These are phyloP conservation scores for Myotisia sp. DNA, from an alignment of 2,329 filamentous ascomycete genomes.

Conservation along the genomic window DNA sequence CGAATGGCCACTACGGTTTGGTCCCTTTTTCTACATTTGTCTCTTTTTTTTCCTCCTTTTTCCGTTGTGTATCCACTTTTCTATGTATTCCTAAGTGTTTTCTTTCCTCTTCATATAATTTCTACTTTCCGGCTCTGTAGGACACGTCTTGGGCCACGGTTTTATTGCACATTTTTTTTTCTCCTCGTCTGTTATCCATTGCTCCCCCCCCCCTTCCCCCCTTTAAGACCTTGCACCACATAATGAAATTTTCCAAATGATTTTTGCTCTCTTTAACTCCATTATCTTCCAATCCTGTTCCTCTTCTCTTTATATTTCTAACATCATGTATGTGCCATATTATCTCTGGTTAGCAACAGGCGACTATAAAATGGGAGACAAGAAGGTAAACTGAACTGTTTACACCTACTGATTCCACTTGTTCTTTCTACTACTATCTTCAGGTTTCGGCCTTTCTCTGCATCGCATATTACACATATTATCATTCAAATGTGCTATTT, in stretches of 20 bases:
- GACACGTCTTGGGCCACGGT: no score
- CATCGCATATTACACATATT: slow-evolving; percentile 2
- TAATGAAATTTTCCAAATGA: no score
- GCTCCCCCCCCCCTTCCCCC: neutral
- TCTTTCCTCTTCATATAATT: slow-evolving; percentile 1
- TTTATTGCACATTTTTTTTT: slow-evolving; percentile 2
- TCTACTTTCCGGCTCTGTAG: no score
- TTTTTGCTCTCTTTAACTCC: no score
- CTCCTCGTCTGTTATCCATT: neutral
- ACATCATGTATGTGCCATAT: neutral
- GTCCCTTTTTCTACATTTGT: slow-evolving; percentile 1
- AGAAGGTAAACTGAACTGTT: no score
- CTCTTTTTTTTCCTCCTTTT: slow-evolving; percentile 1
- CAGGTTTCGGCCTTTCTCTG: slow-evolving; percentile 1
- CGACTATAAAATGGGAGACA: no score
- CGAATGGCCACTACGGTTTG: neutral
- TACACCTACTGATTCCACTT: slow-evolving; percentile 4
- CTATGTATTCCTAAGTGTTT: slow-evolving; percentile 1
- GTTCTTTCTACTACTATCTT: slow-evolving; percentile 2
- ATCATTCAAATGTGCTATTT: neutral
- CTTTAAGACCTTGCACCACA: no score
- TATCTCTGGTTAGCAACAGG: neutral
- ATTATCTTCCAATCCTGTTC: no score
- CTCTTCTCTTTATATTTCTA: neutral
- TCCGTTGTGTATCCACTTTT: slow-evolving; percentile 4